phyloP scores from a whole-genome alignment of 257 asterid species.

The Lavandula angustifolia region DNA sequence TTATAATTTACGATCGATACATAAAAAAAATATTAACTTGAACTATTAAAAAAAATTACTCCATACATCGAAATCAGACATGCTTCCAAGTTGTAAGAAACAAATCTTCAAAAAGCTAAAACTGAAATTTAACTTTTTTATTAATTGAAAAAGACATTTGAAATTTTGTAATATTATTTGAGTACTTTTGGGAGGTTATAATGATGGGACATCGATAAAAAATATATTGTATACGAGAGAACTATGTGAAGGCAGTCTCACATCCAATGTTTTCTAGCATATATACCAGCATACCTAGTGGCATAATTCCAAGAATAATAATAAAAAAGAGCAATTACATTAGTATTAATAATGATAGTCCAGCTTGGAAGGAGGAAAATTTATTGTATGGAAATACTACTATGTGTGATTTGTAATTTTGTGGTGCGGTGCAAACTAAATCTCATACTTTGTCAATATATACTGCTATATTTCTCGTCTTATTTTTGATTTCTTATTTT shows the following conservation, averaged over 20 bases:
- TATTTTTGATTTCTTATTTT: background rate
- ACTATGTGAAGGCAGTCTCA: background rate
- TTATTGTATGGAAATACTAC: too few species aligned
- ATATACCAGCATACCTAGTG: background rate
- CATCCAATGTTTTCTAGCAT: background rate
- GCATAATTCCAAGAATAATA: background rate
- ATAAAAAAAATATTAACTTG: too few species aligned
- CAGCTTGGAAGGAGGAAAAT: too few species aligned
- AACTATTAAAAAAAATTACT: too few species aligned
- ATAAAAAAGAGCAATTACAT: background rate
- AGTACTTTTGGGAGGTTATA: background rate
- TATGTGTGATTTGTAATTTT: background rate
- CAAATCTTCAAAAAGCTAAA: too few species aligned
- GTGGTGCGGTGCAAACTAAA: slow-evolving; percentile 17
- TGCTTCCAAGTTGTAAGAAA: background rate
- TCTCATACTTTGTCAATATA: background rate
- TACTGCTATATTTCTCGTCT: background rate
- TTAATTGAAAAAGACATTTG: background rate
- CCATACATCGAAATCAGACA: too few species aligned
- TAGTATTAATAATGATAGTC: too few species aligned
- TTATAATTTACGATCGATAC: too few species aligned
- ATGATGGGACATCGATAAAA: background rate
- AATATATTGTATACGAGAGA: too few species aligned
- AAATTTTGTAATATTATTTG: background rate
- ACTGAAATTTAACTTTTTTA: background rate